Evolutionary conservation across 2,329 filamentous ascomycete genomes (phyloP), one percentile per base, ranked within the genome.

Genomic region (Huntiella bhutanensis): DNA sequence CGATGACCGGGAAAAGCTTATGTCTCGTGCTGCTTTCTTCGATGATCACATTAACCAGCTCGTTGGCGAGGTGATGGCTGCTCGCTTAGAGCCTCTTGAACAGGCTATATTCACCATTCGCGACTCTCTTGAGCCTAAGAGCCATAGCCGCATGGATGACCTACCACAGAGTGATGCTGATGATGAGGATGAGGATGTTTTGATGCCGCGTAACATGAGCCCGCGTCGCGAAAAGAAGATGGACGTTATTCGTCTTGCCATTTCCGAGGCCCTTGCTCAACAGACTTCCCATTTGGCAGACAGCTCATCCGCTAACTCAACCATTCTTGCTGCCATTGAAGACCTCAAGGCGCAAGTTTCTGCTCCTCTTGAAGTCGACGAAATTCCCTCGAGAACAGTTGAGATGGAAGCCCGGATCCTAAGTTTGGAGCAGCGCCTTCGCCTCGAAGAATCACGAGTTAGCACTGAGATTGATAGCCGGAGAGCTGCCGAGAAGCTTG

Each of bases 1-100:
- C 13, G 78, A 80, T 33, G 83, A 92, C 55, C 84, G 92, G 49
- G 74, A 77, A 43, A 94, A 93, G 61, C 67, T 96, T 47, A 76
- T 82, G 52, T 77, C 78, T 45, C 77, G 86, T 41, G 83, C 82
- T 52, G 73, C 76, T 41, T 96, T 94, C 69, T 95, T 96, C 56
- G 86, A 96, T 56, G 80, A 76, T 41, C 86, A 83, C 56, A 83
- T 98, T 52, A 86, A 94, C 57, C 77, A 85, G 43, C 64, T 96
- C 52, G 82, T 98, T 52, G 82, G 82, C 45, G 75, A 73, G 41
- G 68, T 91, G 3, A 64, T 98, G 44, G 75, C 85, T 45, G 73
- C 78, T 51, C 78, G 82, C 36, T 69, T 98, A 5, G 75, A 75
- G 49, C 88, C 91, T 33, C 64, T 98, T 28, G 84, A 95, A 61